Evolutionary conservation across 768 basidiomycete genomes (phyloP).

Genomic region (Arthromyces matolae): DNA sequence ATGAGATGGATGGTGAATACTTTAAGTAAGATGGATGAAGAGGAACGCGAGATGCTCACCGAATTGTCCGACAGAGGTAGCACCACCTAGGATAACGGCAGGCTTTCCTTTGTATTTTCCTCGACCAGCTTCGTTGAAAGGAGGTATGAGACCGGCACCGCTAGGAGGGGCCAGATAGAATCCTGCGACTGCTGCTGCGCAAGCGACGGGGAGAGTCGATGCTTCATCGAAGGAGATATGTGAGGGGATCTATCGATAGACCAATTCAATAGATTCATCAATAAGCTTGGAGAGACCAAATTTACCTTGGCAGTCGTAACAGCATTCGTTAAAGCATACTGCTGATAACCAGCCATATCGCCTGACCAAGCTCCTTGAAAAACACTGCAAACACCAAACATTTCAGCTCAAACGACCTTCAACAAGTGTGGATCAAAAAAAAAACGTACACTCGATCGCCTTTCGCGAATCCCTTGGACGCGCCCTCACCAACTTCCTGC

Average conservation of each 20-base stretch:
- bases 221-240: neutral
- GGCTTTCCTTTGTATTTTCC: neutral
- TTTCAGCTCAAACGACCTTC: too few relatives aligned
- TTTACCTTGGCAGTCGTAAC: neutral
- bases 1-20: too few relatives aligned
- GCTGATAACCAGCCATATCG: neutral
- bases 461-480: neutral
- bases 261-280: neutral
- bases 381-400: neutral
- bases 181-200: neutral
- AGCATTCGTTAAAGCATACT: neutral
- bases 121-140: neutral
- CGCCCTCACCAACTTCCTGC: neutral
- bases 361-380: neutral
- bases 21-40: too few relatives aligned
- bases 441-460: neutral
- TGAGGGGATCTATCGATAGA: neutral
- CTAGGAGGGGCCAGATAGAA: neutral
- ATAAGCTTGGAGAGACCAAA: neutral
- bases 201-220: neutral
- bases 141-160: neutral
- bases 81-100: neutral
- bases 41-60: too few relatives aligned
- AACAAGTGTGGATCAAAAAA: neutral
- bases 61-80: too few relatives aligned